Evolutionary conservation across 768 basidiomycete species (phyloP).

Genomic region (Hygrophoropsis aurantiaca): DNA sequence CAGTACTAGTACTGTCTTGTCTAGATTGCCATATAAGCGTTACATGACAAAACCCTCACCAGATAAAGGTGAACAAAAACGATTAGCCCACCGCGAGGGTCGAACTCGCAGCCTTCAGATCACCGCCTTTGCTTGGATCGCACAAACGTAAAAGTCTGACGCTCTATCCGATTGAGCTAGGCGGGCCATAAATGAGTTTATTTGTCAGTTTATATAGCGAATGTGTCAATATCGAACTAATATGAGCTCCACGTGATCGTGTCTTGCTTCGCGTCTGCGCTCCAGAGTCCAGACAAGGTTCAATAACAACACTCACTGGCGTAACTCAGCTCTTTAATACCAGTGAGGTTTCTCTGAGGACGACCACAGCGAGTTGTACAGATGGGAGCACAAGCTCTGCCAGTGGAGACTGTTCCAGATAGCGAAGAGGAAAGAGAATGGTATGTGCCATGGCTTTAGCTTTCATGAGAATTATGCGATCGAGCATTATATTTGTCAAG

Average conservation of each 20-base stretch:
- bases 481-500: neutral
- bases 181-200: conserved; percentile 29
- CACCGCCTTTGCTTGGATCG: conserved; percentile 38
- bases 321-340: no score
- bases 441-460: conserved; percentile 18
- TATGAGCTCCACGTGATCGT: no score
- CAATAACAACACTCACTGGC: no score
- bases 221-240: no score
- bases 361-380: no score
- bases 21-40: no score
- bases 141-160: conserved; percentile 52
- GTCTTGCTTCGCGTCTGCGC: no score
- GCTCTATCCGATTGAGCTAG: conserved; percentile 55
- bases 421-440: conserved; percentile 47
- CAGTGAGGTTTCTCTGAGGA: no score
- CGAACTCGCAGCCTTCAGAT: conserved; percentile 56
- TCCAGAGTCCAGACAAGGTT: no score
- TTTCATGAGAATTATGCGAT: neutral
- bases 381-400: no score
- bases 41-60: neutral
- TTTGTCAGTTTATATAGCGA: no score
- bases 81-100: conserved; percentile 61
- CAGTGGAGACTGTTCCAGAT: conserved; percentile 41
- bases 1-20: no score
- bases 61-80: conserved; percentile 10